These are phyloP conservation scores for Medicago lupulina DNA, from an alignment of 306 rosid species.

Conservation along the genomic window DNA sequence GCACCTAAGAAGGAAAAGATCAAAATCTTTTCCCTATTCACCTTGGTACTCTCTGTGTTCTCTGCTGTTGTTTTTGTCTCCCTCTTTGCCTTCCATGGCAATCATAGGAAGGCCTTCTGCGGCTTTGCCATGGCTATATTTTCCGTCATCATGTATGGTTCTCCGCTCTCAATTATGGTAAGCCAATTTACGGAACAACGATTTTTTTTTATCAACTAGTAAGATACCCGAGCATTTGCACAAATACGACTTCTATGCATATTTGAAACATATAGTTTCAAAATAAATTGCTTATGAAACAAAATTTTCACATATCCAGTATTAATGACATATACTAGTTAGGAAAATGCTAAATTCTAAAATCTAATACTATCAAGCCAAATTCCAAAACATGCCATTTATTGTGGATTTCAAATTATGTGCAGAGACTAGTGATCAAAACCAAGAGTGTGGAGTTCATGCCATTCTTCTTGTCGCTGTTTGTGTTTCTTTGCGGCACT, in stretches of 20 bases:
- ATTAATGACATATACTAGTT: not conserved
- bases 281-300: not conserved
- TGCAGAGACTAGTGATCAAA: slow-evolving; percentile 83
- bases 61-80: slow-evolving; percentile 72
- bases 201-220: not conserved
- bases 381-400: not conserved
- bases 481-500: slow-evolving; percentile 86
- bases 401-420: not conserved
- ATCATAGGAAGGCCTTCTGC: slow-evolving; percentile 67
- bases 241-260: not conserved
- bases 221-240: not conserved
- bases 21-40: slow-evolving; percentile 61
- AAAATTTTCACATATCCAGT: not conserved
- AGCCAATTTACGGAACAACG: not conserved
- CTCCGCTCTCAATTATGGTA: slow-evolving; percentile 92
- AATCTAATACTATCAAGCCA: not conserved
- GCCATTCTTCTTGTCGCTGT: slow-evolving; percentile 89
- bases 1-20: slow-evolving; percentile 67
- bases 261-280: not conserved
- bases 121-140: slow-evolving; percentile 76
- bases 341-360: too few species aligned
- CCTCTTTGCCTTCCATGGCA: slow-evolving; percentile 65
- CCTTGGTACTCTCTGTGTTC: slow-evolving; percentile 52
- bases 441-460: slow-evolving; percentile 90
- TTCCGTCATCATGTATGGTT: slow-evolving; percentile 89